Evolutionary conservation across 2,329 filamentous ascomycete species (phyloP).

Genomic region (Colletotrichum higginsianum): DNA sequence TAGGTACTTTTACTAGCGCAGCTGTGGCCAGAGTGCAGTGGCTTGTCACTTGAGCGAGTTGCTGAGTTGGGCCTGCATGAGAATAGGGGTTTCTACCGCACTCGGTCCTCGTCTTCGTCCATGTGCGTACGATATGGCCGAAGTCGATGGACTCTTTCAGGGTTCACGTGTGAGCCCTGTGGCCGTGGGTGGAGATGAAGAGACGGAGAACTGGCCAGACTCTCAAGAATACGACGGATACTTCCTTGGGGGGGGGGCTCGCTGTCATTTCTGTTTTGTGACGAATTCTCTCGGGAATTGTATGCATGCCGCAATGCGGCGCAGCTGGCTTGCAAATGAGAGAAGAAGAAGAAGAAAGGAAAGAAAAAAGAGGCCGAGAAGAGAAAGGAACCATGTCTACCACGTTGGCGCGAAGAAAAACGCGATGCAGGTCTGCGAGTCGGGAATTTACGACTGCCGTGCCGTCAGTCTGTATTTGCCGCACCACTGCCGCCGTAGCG

Average conservation of each 20-base stretch:
- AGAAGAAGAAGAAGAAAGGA: too few species aligned
- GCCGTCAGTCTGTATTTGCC: slow-evolving; percentile 14
- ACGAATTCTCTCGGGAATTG: background rate
- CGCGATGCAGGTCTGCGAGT: background rate
- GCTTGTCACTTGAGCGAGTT: background rate
- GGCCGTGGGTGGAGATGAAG: background rate
- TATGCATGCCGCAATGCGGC: background rate
- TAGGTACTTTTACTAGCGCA: slow-evolving; percentile 21
- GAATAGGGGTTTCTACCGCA: slow-evolving; percentile 19
- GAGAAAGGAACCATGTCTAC: slow-evolving; percentile 9
- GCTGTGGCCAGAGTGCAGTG: background rate
- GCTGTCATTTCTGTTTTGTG: background rate
- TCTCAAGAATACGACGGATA: background rate
- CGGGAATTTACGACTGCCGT: slow-evolving; percentile 34
- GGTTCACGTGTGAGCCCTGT: background rate
- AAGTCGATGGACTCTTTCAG: background rate
- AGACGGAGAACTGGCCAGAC: background rate
- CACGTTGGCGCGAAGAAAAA: slow-evolving; percentile 21
- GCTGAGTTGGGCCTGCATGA: slow-evolving; percentile 9
- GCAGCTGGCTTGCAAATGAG: background rate
- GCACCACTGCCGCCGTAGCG: background rate
- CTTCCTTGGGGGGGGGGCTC: background rate
- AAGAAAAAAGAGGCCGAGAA: background rate
- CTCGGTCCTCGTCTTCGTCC: background rate
- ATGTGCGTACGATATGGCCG: slow-evolving; percentile 1